phyloP scores from a whole-genome alignment of 495 filamentous ascomycete species.

The Mytilinidion resinicola region DNA sequence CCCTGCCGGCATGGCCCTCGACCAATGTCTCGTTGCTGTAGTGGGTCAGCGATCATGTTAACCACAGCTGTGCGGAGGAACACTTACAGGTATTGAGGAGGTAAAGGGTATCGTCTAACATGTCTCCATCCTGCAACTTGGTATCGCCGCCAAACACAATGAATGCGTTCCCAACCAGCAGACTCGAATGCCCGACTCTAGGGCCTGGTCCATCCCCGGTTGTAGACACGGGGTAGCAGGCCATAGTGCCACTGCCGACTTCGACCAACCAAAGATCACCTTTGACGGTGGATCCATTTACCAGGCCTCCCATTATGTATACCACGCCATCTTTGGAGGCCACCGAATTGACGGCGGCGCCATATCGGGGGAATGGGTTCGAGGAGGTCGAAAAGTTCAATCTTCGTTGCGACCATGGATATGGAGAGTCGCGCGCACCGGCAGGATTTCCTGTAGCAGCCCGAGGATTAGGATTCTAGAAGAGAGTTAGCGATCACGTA shows the following conservation, averaged over 20 bases:
- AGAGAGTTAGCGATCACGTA: constrained; percentile 1
- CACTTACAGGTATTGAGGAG: constrained; percentile 92
- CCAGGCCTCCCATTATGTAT: constrained; percentile 95
- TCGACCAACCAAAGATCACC: constrained; percentile 98
- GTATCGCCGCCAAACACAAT: constrained; percentile 99
- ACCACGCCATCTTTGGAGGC: constrained; percentile 95
- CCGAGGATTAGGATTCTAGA: constrained; percentile 40
- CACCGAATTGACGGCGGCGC: constrained; percentile 86
- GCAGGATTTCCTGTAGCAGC: constrained; percentile 19
- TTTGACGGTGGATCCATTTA: constrained; percentile 89
- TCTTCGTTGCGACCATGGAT: constrained; percentile 91
- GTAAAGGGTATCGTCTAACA: constrained; percentile 91
- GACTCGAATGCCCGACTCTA: constrained; percentile 87
- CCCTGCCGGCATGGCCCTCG: constrained; percentile 77
- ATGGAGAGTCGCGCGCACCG: constrained; percentile 52
- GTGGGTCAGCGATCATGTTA: constrained; percentile 4
- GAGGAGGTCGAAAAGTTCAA: constrained; percentile 76
- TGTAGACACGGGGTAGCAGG: constrained; percentile 85
- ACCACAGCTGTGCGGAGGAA: neutral
- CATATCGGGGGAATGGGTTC: constrained; percentile 93
- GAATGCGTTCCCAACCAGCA: constrained; percentile 96
- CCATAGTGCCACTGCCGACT: constrained; percentile 70
- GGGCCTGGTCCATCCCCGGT: constrained; percentile 92
- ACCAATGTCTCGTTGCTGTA: constrained; percentile 95
- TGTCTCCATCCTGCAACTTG: constrained; percentile 86